Evolutionary conservation across 2,329 filamentous ascomycete species (phyloP).

Genomic region (Penicillium sp.): DNA sequence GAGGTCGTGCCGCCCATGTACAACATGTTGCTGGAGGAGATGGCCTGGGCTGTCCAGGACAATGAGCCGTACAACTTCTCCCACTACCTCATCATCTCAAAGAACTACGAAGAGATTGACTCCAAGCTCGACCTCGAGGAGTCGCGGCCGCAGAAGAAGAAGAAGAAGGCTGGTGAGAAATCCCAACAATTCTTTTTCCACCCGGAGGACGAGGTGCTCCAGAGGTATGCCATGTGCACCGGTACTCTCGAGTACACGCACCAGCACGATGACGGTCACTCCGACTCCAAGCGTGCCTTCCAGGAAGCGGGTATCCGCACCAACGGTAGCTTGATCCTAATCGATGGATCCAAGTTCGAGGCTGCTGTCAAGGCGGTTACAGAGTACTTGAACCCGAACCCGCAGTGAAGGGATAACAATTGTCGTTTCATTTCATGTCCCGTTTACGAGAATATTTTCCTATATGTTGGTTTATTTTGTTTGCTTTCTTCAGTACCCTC

Average conservation of each 20-base stretch:
- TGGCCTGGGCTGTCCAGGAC: slow-evolving; percentile 80
- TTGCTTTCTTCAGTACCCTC: slow-evolving; percentile 1
- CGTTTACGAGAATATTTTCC: slow-evolving; percentile 15
- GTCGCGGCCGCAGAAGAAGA: slow-evolving; percentile 61
- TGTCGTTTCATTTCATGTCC: slow-evolving; percentile 18
- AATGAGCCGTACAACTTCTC: slow-evolving; percentile 89
- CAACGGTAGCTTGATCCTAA: slow-evolving; percentile 76
- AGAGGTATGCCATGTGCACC: slow-evolving; percentile 66
- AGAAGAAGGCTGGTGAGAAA: slow-evolving; percentile 49
- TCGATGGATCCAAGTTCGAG: slow-evolving; percentile 73
- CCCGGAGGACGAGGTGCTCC: slow-evolving; percentile 85
- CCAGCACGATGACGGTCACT: slow-evolving; percentile 68
- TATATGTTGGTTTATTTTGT: slow-evolving; percentile 8
- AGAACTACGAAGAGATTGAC: slow-evolving; percentile 84
- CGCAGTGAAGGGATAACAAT: slow-evolving; percentile 10
- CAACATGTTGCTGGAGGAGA: slow-evolving; percentile 86
- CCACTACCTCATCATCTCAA: slow-evolving; percentile 86
- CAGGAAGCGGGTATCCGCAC: slow-evolving; percentile 87
- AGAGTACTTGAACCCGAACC: slow-evolving; percentile 57
- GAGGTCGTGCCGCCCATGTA: slow-evolving; percentile 93
- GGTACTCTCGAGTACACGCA: slow-evolving; percentile 75
- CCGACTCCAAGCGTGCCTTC: slow-evolving; percentile 91
- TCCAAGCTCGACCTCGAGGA: slow-evolving; percentile 70
- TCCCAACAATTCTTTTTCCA: slow-evolving; percentile 82
- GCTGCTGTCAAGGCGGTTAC: slow-evolving; percentile 69